These are phyloP conservation scores for Crithidia mellificae DNA, from an alignment of 208 protist genomes.

Conservation along the genomic window DNA sequence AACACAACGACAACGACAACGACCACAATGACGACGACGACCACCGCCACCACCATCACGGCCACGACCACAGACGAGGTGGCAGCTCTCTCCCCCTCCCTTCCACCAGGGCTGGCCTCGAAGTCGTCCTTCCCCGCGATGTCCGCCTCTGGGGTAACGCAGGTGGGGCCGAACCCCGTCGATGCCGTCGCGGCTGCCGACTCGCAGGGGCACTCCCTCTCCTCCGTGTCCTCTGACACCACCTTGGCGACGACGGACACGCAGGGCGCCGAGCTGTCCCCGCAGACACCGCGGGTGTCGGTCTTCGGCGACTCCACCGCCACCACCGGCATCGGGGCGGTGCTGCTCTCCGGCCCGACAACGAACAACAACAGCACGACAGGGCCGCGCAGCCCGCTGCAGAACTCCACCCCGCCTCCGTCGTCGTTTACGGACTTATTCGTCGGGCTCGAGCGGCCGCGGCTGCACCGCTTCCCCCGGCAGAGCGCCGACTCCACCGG, in stretches of 20 bases:
- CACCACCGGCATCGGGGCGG: neutral
- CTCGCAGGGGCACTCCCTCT: conserved; percentile 16
- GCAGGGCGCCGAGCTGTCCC: neutral
- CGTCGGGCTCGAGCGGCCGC: conserved; percentile 27
- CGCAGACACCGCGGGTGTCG: conserved; percentile 3
- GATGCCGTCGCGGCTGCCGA: neutral
- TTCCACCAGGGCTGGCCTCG: neutral
- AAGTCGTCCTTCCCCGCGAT: conserved; percentile 16
- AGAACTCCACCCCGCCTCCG: neutral
- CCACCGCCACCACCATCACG: neutral
- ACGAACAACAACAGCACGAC: neutral
- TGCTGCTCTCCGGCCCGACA: neutral
- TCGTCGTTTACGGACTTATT: conserved; percentile 29
- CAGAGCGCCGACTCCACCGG: conserved; percentile 1
- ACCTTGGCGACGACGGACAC: neutral
- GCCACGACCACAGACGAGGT: conserved; percentile 3
- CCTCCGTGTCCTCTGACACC: conserved; percentile 11
- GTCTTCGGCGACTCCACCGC: neutral
- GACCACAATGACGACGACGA: neutral
- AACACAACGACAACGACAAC: too few relatives aligned
- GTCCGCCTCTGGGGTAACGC: conserved; percentile 1
- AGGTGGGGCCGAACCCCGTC: neutral
- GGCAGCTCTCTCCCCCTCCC: neutral
- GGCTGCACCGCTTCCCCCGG: conserved; percentile 6
- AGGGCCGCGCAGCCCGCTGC: neutral